Evolutionary conservation across 441 rosid species (phyloP).

Genomic region (Corymbia citriodora): DNA sequence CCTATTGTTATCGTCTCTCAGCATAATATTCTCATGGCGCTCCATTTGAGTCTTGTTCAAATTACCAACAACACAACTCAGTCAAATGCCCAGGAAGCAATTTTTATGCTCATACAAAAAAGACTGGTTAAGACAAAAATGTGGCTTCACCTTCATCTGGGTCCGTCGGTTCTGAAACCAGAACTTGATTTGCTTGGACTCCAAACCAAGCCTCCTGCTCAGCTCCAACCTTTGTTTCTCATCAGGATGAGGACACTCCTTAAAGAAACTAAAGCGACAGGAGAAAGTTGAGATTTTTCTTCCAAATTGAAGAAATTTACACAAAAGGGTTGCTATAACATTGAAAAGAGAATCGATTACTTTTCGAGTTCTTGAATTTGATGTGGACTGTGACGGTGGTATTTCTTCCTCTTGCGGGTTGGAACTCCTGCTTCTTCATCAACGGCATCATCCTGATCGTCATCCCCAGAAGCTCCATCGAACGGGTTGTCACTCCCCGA

Average conservation of each 20-base stretch:
- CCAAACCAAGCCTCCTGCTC: conserved; percentile 70
- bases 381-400: conserved; percentile 35
- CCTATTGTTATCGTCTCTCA: conserved; percentile 77
- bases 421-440: conserved; percentile 20
- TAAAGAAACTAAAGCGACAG: conserved; percentile 50
- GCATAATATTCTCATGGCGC: conserved; percentile 75
- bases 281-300: not conserved
- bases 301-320: not conserved
- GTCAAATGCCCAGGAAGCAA: not conserved
- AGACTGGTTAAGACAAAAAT: not conserved
- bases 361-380: conserved; percentile 15
- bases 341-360: not conserved
- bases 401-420: conserved; percentile 69
- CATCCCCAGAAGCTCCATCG: conserved; percentile 55
- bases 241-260: conserved; percentile 97
- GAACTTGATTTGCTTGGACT: conserved; percentile 87
- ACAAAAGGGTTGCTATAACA: not conserved
- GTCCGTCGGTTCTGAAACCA: conserved; percentile 99
- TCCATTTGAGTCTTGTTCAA: conserved; percentile 68
- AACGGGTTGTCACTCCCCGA: conserved; percentile 80
- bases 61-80: not conserved
- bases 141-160: conserved; percentile 76
- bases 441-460: conserved; percentile 61
- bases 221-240: conserved; percentile 93
- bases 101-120: not conserved